Evolutionary conservation across 208 protist species (phyloP).

Genomic region (Trichomonas vaginalis): DNA sequence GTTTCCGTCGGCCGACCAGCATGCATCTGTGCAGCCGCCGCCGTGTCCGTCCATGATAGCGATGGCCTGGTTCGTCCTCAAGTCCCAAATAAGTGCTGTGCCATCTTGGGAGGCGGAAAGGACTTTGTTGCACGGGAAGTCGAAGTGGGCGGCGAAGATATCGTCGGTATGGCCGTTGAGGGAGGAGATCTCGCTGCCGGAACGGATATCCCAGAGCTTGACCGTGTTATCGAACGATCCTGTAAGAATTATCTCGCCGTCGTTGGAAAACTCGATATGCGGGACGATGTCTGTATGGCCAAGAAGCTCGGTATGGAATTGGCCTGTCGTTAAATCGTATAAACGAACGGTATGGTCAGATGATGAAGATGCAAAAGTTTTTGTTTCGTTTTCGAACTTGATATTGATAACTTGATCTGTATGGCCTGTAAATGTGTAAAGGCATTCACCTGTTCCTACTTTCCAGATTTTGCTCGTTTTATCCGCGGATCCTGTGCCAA

Average conservation of each 20-base stretch:
- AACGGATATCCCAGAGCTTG: background rate
- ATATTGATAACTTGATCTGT: background rate
- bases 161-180: background rate
- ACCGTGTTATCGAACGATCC: background rate
- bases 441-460: background rate
- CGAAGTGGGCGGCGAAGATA: background rate
- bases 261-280: background rate
- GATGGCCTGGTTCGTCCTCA: background rate
- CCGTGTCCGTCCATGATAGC: background rate
- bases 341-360: slow-evolving; percentile 39
- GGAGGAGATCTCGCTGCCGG: background rate
- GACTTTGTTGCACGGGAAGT: background rate
- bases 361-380: slow-evolving; percentile 34
- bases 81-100: background rate
- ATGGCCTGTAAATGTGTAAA: background rate
- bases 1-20: background rate
- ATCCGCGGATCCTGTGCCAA: background rate
- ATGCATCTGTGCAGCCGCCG: background rate
- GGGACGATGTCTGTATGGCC: background rate
- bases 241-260: background rate
- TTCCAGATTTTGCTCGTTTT: background rate
- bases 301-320: background rate
- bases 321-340: slow-evolving; percentile 31
- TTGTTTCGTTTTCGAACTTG: background rate
- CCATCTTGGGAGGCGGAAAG: background rate